phyloP scores from a whole-genome alignment of 148 eudicot genomes.

The Amaranthus cruentus region DNA sequence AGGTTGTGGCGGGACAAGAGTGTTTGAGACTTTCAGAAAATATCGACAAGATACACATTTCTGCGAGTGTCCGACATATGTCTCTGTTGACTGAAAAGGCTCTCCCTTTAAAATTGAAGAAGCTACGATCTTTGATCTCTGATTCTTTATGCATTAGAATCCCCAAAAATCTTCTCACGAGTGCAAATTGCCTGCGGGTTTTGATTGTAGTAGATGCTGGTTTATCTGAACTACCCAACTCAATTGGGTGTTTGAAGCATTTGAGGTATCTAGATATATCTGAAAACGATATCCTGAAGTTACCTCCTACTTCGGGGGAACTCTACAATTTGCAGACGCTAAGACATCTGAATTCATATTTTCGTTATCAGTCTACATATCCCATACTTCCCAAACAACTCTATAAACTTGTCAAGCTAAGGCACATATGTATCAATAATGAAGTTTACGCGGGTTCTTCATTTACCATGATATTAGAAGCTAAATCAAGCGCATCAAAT shows the following conservation, averaged over 20 bases:
- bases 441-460: background rate
- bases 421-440: background rate
- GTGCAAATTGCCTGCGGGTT: constrained; percentile 1
- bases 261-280: constrained; percentile 19
- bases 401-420: constrained; percentile 4
- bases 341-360: background rate
- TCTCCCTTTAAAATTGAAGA: background rate
- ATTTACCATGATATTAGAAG: background rate
- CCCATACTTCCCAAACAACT: background rate
- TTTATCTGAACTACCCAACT: background rate
- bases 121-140: constrained; percentile 6
- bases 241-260: constrained; percentile 7
- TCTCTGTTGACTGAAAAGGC: background rate
- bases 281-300: background rate
- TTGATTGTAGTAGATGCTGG: constrained; percentile 5
- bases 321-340: constrained; percentile 20
- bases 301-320: background rate
- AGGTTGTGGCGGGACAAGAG: constrained; percentile 5
- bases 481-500: background rate
- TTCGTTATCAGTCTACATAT: background rate
- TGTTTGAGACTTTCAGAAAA: background rate
- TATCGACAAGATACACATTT: background rate
- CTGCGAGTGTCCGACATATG: constrained; percentile 5
- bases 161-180: background rate
- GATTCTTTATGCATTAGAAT: background rate